phyloP scores from a whole-genome alignment of 345 rosid species.

The Bruguiera gymnorhiza region DNA sequence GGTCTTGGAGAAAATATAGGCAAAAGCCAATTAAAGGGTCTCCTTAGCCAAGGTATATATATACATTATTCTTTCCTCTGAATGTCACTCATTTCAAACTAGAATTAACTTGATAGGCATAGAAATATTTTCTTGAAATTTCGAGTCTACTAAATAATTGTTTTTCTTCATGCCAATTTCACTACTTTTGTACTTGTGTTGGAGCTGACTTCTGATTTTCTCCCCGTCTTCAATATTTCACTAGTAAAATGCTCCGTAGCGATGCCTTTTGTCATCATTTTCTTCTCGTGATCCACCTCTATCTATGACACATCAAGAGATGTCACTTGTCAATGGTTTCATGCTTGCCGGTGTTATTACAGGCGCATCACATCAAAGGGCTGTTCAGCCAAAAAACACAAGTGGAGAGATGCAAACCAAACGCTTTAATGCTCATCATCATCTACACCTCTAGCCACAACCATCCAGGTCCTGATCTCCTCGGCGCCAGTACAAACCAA shows the following conservation, averaged over 20 bases:
- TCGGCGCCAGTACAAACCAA: slow-evolving; percentile 10
- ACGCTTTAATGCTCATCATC: slow-evolving; percentile 55
- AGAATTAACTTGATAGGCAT: too few species aligned
- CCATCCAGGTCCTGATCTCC: slow-evolving; percentile 50
- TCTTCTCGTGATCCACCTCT: not conserved
- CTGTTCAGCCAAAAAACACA: slow-evolving; percentile 59
- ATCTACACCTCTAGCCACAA: slow-evolving; percentile 62
- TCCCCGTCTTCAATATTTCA: not conserved
- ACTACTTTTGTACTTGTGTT: too few species aligned
- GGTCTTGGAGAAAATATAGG: slow-evolving; percentile 80
- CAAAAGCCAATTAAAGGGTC: slow-evolving; percentile 72
- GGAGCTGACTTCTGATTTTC: too few species aligned
- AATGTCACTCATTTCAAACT: too few species aligned
- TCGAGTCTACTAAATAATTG: too few species aligned
- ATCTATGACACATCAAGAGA: not conserved
- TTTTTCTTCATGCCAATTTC: too few species aligned
- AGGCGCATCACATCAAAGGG: slow-evolving; percentile 72
- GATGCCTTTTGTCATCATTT: not conserved
- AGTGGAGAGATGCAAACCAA: slow-evolving; percentile 66
- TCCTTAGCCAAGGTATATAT: slow-evolving; percentile 54
- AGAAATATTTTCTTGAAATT: too few species aligned
- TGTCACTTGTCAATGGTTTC: not conserved
- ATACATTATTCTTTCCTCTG: not conserved
- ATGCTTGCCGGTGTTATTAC: slow-evolving; percentile 52
- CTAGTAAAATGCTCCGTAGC: not conserved